Evolutionary conservation across 108 stramenopile species (phyloP).

Genomic region (Pseudonitzschia pungens): DNA sequence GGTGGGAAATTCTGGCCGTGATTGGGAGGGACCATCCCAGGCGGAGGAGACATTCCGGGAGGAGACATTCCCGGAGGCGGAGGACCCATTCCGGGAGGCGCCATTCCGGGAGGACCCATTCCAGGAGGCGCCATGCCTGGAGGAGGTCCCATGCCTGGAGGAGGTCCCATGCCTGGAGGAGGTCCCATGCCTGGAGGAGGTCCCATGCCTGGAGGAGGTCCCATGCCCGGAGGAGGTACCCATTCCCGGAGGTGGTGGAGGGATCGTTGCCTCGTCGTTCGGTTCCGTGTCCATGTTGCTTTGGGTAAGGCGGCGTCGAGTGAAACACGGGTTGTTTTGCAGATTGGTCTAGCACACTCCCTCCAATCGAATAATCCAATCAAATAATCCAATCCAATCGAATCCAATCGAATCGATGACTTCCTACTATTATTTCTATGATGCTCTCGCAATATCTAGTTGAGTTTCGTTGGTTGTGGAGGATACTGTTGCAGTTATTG

Average conservation of each 20-base stretch:
- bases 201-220: conserved; percentile 47
- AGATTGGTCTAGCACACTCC: neutral
- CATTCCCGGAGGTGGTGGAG: conserved; percentile 29
- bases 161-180: conserved; percentile 30
- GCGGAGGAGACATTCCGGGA: conserved; percentile 59
- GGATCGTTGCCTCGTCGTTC: conserved; percentile 13
- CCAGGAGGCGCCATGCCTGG: conserved; percentile 50
- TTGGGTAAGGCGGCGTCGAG: neutral
- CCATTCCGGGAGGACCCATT: conserved; percentile 53
- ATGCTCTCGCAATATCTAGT: too few relatives aligned
- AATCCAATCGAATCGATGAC: neutral
- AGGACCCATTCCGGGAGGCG: conserved; percentile 32
- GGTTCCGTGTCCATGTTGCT: neutral
- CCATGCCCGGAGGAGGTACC: conserved; percentile 57
- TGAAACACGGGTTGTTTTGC: neutral
- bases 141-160: conserved; percentile 45
- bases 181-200: conserved; percentile 41
- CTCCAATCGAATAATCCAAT: neutral
- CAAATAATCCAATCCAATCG: neutral
- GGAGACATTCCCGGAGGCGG: conserved; percentile 51
- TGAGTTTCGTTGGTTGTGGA: too few relatives aligned
- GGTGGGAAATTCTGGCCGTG: conserved; percentile 9
- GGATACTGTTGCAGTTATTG: too few relatives aligned
- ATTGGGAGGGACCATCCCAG: conserved; percentile 53
- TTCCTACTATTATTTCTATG: neutral